These are phyloP conservation scores for Boletus rubroflammeus DNA, from an alignment of 768 basidiomycete species.

Conservation along the genomic window DNA sequence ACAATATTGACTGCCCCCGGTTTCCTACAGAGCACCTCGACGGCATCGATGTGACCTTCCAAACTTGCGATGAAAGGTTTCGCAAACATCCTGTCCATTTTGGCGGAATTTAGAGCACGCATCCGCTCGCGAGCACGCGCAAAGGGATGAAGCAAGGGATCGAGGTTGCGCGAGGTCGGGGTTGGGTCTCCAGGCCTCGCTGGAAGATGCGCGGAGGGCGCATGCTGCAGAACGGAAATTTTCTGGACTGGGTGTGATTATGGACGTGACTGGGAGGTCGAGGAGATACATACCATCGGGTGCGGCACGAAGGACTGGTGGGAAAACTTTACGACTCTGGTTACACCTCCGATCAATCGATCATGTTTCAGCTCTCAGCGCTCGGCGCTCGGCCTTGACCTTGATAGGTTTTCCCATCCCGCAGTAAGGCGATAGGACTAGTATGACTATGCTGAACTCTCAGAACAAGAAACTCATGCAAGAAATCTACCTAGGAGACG, in stretches of 20 bases:
- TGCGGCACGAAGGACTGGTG: conserved; percentile 5
- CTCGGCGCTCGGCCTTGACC: no score
- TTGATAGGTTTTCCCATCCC: no score
- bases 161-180: conserved; percentile 86
- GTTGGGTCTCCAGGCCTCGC: conserved; percentile 77
- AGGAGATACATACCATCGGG: conserved; percentile 14
- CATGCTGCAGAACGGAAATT: conserved; percentile 86
- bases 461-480: background rate
- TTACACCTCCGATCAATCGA: no score
- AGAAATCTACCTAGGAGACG: background rate
- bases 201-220: conserved; percentile 69
- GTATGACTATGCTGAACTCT: background rate
- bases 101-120: conserved; percentile 90
- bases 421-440: background rate
- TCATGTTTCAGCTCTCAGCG: conserved; percentile 2
- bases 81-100: conserved; percentile 97
- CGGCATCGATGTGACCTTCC: conserved; percentile 92
- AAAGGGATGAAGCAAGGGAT: conserved; percentile 95
- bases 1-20: conserved; percentile 71
- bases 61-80: conserved; percentile 90
- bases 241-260: conserved; percentile 45
- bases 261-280: background rate
- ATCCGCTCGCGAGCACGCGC: conserved; percentile 89
- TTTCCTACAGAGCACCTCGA: conserved; percentile 78
- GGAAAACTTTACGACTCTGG: no score